phyloP scores from a whole-genome alignment of 768 basidiomycete species.

The Boletus subparvulus region DNA sequence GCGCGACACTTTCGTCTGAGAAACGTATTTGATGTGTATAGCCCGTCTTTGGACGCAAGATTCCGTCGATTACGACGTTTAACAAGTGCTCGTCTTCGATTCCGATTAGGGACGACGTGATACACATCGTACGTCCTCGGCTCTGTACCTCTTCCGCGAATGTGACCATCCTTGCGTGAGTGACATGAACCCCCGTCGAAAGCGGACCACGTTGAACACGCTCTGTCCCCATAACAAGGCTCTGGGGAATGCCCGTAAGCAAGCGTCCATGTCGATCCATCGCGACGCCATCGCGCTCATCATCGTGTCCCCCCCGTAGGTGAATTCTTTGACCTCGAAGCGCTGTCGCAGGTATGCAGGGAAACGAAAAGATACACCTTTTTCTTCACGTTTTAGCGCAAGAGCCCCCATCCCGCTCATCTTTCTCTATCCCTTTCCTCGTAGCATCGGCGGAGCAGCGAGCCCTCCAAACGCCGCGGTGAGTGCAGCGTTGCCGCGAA shows the following conservation, averaged over 20 bases:
- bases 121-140: slow-evolving; percentile 48
- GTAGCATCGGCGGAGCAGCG: slow-evolving; percentile 62
- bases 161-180: slow-evolving; percentile 57
- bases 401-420: not conserved
- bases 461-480: slow-evolving; percentile 74
- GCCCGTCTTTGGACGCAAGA: slow-evolving; percentile 57
- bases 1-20: not conserved
- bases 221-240: slow-evolving; percentile 23
- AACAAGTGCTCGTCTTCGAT: slow-evolving; percentile 12
- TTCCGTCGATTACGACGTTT: slow-evolving; percentile 51
- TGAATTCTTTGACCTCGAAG: slow-evolving; percentile 72
- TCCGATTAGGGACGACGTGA: slow-evolving; percentile 44
- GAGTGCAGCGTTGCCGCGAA: slow-evolving; percentile 24
- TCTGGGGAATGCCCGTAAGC: slow-evolving; percentile 78
- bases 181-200: not conserved
- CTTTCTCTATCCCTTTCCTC: no score
- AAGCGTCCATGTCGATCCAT: slow-evolving; percentile 6
- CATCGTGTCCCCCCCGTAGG: slow-evolving; percentile 35
- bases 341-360: slow-evolving; percentile 54
- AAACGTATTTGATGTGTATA: slow-evolving; percentile 22
- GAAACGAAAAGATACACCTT: slow-evolving; percentile 65
- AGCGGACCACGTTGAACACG: not conserved
- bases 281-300: not conserved
- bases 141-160: not conserved
- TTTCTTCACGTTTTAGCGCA: slow-evolving; percentile 52